Conservation (phyloP, 2,329 filamentous ascomycete species). For the Aspergillus fumigatiaffinis region DNA sequence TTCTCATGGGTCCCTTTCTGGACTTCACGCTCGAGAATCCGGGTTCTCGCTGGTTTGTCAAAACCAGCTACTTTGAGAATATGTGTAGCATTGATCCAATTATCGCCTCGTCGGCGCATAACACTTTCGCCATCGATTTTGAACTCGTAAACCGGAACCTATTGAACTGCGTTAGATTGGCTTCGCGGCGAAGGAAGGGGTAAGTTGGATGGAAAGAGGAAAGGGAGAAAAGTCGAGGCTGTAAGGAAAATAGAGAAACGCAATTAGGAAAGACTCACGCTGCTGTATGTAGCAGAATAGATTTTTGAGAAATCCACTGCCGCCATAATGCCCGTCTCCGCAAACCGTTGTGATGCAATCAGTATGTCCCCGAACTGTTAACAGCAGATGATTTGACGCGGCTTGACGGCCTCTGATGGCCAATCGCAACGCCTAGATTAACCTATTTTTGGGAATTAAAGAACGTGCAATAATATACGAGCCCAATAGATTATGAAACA, state of each 20-base stretch:
- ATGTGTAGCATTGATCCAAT: slow-evolving; percentile 99
- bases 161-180: slow-evolving; percentile 11
- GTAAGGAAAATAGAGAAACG: neutral
- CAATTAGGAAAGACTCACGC: slow-evolving; percentile 40
- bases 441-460: slow-evolving; percentile 9
- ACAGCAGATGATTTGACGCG: slow-evolving; percentile 14
- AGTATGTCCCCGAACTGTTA: slow-evolving; percentile 19
- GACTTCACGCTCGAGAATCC: slow-evolving; percentile 93
- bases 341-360: slow-evolving; percentile 14
- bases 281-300: slow-evolving; percentile 64
- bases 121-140: slow-evolving; percentile 87
- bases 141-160: slow-evolving; percentile 95
- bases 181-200: neutral
- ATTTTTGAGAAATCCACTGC: slow-evolving; percentile 44
- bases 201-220: neutral
- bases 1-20: slow-evolving; percentile 97
- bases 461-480: neutral
- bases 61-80: slow-evolving; percentile 96
- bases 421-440: slow-evolving; percentile 7
- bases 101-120: slow-evolving; percentile 87
- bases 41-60: slow-evolving; percentile 91
- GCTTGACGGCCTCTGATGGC: slow-evolving; percentile 6
- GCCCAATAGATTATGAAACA: slow-evolving; percentile 9
- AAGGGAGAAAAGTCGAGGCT: neutral
- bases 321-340: slow-evolving; percentile 29